A percentile compares a stretch with the other conserved stretches of the same genome.
phyloP scores from a whole-genome alignment of 768 basidiomycete species.

The Amyloporia xantha region DNA sequence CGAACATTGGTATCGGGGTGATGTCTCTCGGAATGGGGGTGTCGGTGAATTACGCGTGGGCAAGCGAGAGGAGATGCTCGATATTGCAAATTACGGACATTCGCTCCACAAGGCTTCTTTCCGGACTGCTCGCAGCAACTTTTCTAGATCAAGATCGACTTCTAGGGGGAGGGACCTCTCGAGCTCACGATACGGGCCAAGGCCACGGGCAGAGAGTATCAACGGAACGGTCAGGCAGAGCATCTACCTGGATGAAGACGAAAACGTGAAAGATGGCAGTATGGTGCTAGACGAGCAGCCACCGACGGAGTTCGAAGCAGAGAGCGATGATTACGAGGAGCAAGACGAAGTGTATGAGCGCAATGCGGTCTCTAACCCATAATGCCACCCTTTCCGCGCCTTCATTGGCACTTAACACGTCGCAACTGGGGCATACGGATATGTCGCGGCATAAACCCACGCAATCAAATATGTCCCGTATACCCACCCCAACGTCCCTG shows the following conservation, averaged over 20 bases:
- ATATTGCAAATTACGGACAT: constrained; percentile 83
- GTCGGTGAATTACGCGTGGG: constrained; percentile 78
- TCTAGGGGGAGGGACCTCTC: constrained; percentile 21
- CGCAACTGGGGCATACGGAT: not conserved
- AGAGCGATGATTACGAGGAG: constrained; percentile 40
- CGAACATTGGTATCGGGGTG: constrained; percentile 88
- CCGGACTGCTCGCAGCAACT: constrained; percentile 10
- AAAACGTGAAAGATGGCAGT: constrained; percentile 35
- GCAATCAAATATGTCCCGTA: constrained; percentile 7
- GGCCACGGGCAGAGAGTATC: constrained; percentile 63
- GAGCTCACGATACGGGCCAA: constrained; percentile 15
- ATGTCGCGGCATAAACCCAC: not conserved
- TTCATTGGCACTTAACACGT: constrained; percentile 14
- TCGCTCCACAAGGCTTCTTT: constrained; percentile 30
- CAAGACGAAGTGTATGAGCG: constrained; percentile 26
- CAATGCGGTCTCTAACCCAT: constrained; percentile 9
- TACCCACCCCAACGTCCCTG: constrained; percentile 24
- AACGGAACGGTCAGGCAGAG: constrained; percentile 51
- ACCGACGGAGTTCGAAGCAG: constrained; percentile 54
- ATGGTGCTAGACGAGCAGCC: constrained; percentile 73
- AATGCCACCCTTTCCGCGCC: constrained; percentile 18
- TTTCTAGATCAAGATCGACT: constrained; percentile 19
- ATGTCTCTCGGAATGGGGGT: constrained; percentile 82
- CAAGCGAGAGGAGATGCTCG: constrained; percentile 74
- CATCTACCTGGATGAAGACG: constrained; percentile 58